phyloP scores from a whole-genome alignment of 306 rosid species.

The Rosa multiflora region DNA sequence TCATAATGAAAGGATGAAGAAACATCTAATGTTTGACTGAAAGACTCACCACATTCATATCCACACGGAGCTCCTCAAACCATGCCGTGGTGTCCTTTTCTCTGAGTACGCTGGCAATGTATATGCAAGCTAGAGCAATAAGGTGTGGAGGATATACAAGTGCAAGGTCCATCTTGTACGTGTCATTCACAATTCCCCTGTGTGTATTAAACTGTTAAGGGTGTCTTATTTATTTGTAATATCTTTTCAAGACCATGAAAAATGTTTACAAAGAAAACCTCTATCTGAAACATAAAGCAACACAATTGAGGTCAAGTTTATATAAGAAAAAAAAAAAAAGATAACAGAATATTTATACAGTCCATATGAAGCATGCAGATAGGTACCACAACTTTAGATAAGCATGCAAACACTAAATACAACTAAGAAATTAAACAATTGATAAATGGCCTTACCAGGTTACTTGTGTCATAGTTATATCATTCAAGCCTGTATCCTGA shows the following conservation, averaged over 20 bases:
- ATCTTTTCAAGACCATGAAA: not conserved
- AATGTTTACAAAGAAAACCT: not conserved
- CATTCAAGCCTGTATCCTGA: constrained; percentile 80
- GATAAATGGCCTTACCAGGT: constrained; percentile 63
- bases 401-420: not conserved
- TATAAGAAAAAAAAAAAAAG: not conserved
- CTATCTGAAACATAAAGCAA: not conserved
- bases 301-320: not conserved
- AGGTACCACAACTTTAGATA: not conserved
- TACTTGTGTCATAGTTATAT: constrained; percentile 68
- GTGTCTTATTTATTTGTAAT: constrained; percentile 19
- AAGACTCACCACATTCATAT: constrained; percentile 86
- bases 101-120: constrained; percentile 74
- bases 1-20: not conserved
- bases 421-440: not conserved
- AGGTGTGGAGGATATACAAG: constrained; percentile 94
- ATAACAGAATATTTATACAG: not conserved
- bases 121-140: constrained; percentile 91
- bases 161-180: constrained; percentile 94
- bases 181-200: constrained; percentile 94
- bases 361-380: not conserved
- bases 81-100: constrained; percentile 87
- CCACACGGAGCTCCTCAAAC: constrained; percentile 95
- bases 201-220: constrained; percentile 12
- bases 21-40: not conserved